Base-by-base conservation (phyloP, 140 eudicot species). In the Flaveria floridana region DNA sequence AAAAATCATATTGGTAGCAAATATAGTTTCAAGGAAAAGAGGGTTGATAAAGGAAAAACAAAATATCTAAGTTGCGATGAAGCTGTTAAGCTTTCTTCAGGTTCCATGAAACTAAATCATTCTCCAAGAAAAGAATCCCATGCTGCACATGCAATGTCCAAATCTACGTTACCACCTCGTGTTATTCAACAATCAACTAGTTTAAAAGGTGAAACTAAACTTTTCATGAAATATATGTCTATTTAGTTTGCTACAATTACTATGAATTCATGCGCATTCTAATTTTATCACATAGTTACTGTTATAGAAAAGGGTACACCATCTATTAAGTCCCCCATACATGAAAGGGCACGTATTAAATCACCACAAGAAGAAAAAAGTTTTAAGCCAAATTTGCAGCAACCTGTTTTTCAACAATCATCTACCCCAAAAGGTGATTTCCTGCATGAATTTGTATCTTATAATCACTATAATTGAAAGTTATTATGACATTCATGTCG, bases 31-130 rank as follows among this genome's bases (percentile, higher is more conserved):
- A 68, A 70, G 75, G 89, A 82, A 61, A 85, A 80, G 71, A 52
- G 73, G 77, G 86, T 81, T n/a, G 44, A 61, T 25, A 76, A 70
- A 15, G 86, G 96, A 46, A 89, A 68, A 67, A 74, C 86, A 23
- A 82, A 80, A 51, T 86, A 80, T 74, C 19, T 88, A 1, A 21
- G 72, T 21, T 82, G 77, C 57, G 66, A 78, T 39, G 95, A 88
- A 78, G 91, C 86, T 15, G 83, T 82, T 2, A 80, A 48, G 77
- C 84, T 88, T 65, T 71, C 91, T 37, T 80, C 86, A 2, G 84
- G 80, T 37, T 26, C 70, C 26, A 66, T 50, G 20, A 58, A 70
- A 50, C 3, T 15, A 15, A 83, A 50, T 4, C 46, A 44, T 18
- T 55, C 72, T 26, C 12, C 26, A 7, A 79, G 15, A 53, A 50